Conservation (phyloP, 75 land plant species). For the Pinus taeda region DNA sequence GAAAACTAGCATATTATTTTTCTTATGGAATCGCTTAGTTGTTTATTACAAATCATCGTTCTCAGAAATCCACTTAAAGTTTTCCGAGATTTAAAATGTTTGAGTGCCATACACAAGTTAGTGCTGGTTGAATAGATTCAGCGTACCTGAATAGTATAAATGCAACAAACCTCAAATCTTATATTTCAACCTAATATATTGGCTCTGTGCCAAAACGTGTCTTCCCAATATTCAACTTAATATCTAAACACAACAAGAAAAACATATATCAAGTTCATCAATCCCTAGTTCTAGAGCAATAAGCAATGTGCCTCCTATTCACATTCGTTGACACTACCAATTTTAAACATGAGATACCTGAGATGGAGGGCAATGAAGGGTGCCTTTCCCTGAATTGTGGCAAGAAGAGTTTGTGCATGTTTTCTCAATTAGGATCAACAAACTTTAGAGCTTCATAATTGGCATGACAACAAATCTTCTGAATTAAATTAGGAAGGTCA, state of each 20-base stretch:
- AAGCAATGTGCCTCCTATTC: background rate
- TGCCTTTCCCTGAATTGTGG: constrained; percentile 13
- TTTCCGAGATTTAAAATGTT: too few species aligned
- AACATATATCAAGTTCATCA: background rate
- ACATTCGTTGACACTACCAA: background rate
- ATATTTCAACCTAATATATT: too few species aligned
- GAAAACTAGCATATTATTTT: too few species aligned
- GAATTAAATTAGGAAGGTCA: constrained; percentile 30
- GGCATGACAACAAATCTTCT: constrained; percentile 36
- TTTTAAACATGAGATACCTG: constrained; percentile 18
- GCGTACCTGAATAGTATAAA: too few species aligned
- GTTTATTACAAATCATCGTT: too few species aligned
- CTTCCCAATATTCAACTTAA: constrained; percentile 5
- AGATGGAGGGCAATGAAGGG: constrained; percentile 42
- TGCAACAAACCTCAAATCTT: too few species aligned
- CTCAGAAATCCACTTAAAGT: too few species aligned
- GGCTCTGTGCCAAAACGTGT: too few species aligned
- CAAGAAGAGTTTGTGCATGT: constrained; percentile 17
- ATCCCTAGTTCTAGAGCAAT: background rate
- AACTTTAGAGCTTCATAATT: constrained; percentile 32
- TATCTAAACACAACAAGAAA: constrained; percentile 17
- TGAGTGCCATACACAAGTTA: too few species aligned
- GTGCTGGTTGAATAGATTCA: too few species aligned
- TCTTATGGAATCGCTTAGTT: too few species aligned
- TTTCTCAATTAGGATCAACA: constrained; percentile 24